phyloP scores from a whole-genome alignment of 192 early-diverging fungal genomes.

The Linnemannia schmuckeri region DNA sequence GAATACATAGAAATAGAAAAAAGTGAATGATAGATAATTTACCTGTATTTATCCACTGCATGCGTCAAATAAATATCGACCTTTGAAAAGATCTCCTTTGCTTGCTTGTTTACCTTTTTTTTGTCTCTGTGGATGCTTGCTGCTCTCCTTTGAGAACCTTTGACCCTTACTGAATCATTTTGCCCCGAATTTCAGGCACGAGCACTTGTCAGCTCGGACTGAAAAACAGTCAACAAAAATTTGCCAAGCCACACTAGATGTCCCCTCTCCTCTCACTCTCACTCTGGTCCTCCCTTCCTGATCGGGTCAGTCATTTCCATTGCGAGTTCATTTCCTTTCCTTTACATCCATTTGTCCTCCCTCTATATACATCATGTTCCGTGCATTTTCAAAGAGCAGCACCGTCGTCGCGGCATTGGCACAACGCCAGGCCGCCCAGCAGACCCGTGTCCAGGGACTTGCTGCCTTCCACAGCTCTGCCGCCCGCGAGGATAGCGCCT shows the following conservation, averaged over 20 bases:
- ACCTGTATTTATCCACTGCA: constrained; percentile 2
- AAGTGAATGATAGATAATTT: constrained; percentile 8
- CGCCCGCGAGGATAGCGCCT: not conserved
- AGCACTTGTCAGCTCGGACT: not conserved
- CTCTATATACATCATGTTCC: constrained; percentile 22
- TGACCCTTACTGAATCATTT: too few species aligned
- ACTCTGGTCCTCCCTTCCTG: not conserved
- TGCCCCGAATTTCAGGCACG: not conserved
- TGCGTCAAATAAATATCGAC: constrained; percentile 9
- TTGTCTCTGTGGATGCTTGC: not conserved
- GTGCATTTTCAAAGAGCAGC: constrained; percentile 28
- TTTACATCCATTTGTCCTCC: not conserved
- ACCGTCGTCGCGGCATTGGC: not conserved
- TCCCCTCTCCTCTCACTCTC: not conserved
- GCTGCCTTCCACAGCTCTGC: constrained; percentile 38
- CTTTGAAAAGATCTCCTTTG: not conserved
- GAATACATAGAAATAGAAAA: constrained; percentile 3
- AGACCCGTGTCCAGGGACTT: constrained; percentile 12
- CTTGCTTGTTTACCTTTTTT: not conserved
- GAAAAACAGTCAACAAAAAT: constrained; percentile 1
- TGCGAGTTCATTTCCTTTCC: not conserved
- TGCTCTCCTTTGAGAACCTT: not conserved
- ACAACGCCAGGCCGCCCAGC: constrained; percentile 17
- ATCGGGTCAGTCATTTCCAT: not conserved
- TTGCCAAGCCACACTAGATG: not conserved